Conservation (phyloP, 106 monocot species). For the Dendrobium huoshanense region DNA sequence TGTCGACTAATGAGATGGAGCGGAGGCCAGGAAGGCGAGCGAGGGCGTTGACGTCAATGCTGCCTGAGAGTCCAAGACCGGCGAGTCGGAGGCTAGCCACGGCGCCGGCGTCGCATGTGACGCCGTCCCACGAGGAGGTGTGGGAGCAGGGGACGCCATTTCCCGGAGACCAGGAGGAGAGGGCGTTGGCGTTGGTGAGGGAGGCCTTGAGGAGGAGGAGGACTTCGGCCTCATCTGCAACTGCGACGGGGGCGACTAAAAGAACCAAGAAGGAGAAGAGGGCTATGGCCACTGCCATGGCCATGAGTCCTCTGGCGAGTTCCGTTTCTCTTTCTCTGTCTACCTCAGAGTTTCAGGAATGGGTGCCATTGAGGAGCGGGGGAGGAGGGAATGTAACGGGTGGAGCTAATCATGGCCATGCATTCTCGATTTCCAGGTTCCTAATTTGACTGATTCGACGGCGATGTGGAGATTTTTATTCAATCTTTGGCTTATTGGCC, state of each 20-base stretch:
- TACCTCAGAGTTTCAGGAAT: background rate
- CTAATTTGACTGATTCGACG: no score
- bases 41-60: slow-evolving; percentile 44
- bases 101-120: slow-evolving; percentile 39
- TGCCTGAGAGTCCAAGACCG: slow-evolving; percentile 40
- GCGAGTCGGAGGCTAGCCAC: slow-evolving; percentile 48
- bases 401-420: no score
- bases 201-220: slow-evolving; percentile 40
- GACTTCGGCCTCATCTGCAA: slow-evolving; percentile 26
- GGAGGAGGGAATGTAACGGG: background rate
- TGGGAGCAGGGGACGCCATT: slow-evolving; percentile 25
- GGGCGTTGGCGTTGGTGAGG: slow-evolving; percentile 31
- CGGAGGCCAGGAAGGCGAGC: slow-evolving; percentile 40
- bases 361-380: background rate
- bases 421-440: no score
- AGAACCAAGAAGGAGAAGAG: slow-evolving; percentile 17
- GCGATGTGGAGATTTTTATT: no score
- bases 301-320: background rate
- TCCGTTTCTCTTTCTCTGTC: background rate
- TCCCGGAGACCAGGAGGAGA: slow-evolving; percentile 39
- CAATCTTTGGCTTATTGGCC: no score
- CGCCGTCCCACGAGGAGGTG: slow-evolving; percentile 36
- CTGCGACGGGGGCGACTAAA: background rate
- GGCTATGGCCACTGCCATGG: slow-evolving; percentile 14
- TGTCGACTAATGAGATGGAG: slow-evolving; percentile 35